Evolutionary conservation across 2,329 filamentous ascomycete genomes (phyloP), one percentile per base, ranked within the genome.

Genomic region (Fusarium odoratissimum): DNA sequence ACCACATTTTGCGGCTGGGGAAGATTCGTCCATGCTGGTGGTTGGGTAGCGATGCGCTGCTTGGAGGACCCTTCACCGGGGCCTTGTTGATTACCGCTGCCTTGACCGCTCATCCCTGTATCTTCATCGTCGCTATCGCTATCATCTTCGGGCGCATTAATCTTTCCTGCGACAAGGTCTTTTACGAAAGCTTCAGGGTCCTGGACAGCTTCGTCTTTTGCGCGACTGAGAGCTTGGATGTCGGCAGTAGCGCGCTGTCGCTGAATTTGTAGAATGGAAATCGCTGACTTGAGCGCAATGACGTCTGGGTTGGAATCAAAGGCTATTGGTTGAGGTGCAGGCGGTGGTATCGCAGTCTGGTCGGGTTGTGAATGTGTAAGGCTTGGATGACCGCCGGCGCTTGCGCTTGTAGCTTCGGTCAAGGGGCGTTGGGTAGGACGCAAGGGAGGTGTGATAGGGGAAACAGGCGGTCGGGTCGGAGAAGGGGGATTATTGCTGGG

Each of bases 241-340:
- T 98, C 95, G 51, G 89, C 88, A 55, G 91, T 85, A 44, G 94
- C 94, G 79, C 92, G 93, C 78, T 91, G 90, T 72, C 91, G 91
- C 84, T 98, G 95, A 73, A 97, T 87, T 83, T 97, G 94, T 51
- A 98, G 86, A 57, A 97, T 91, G 13, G 93, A 92, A 67, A 98
- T 94, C 49, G 95, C 93, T 31, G 93, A 93, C 73, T 92, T 91
- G 67, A 98, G 87, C 9, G 95, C 95, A 67, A 98, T 92, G 30
- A 92, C 94, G 84, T 98, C 95, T 12, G 94, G 91, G 78, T 97
- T 97, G 61, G 83, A 82, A 72, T 88, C 86, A 68, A 91, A 90
- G 75, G 88, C 85, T 65, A 92, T 84, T 48, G 89, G 85, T 42
- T 84, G 82, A 0, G 86, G 86, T 5, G 84, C 83, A 8, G 87